Percentiles rank a stretch among this genome's conserved stretches.
Evolutionary conservation across 1,139 yeast genomes (phyloP).

Genomic region (Debaryomyces subglobosus): DNA sequence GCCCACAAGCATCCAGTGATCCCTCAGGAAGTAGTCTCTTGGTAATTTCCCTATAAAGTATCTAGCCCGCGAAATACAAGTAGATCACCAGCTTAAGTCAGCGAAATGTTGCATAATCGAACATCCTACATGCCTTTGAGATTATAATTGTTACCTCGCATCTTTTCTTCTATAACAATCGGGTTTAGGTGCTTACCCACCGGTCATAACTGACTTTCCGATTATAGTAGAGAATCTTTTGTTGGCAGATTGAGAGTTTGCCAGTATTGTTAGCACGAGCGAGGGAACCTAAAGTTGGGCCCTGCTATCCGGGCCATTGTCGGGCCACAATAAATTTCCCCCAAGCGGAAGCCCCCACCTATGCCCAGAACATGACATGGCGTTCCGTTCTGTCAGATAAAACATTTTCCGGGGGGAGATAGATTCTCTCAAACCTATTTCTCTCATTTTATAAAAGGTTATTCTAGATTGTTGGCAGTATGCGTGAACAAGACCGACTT

Average conservation of each 20-base stretch:
- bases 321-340: neutral
- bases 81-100: neutral
- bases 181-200: neutral
- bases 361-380: neutral
- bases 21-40: neutral
- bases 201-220: no score
- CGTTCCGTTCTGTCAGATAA: neutral
- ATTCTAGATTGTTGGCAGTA: neutral
- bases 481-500: neutral
- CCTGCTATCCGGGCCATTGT: neutral
- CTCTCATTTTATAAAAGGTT: neutral
- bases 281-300: neutral
- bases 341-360: neutral
- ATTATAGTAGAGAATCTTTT: neutral
- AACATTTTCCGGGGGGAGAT: neutral
- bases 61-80: neutral
- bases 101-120: neutral
- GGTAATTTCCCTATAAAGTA: neutral
- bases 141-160: neutral
- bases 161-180: neutral
- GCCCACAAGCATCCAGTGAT: neutral
- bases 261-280: neutral
- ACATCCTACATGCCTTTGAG: neutral
- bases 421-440: neutral
- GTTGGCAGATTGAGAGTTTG: neutral